phyloP scores from a whole-genome alignment of 2,329 filamentous ascomycete genomes.

The Arthroderma sp. region DNA sequence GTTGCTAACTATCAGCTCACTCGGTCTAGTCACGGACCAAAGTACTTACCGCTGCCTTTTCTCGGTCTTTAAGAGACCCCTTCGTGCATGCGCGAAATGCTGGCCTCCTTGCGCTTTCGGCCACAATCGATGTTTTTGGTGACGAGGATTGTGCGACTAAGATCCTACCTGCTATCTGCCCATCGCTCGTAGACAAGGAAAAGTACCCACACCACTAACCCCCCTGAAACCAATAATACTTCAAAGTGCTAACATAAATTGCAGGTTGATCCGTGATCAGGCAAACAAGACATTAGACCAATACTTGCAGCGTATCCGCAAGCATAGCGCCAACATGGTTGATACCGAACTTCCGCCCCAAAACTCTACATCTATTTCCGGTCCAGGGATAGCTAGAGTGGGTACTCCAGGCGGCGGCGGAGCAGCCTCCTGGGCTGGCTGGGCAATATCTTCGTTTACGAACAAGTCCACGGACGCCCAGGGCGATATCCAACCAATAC shows the following conservation, averaged over 20 bases:
- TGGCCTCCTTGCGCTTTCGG: slow-evolving; percentile 69
- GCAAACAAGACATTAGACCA: slow-evolving; percentile 78
- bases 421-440: slow-evolving; percentile 69
- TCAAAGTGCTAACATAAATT: slow-evolving; percentile 4
- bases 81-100: slow-evolving; percentile 92
- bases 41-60: slow-evolving; percentile 85
- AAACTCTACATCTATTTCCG: slow-evolving; percentile 32
- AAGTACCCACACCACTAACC: slow-evolving; percentile 38
- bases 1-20: background rate
- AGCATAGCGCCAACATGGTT: slow-evolving; percentile 62
- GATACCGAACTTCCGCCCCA: slow-evolving; percentile 64
- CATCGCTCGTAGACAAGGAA: slow-evolving; percentile 82
- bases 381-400: slow-evolving; percentile 52
- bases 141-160: slow-evolving; percentile 82
- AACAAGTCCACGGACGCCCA: slow-evolving; percentile 78
- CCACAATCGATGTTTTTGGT: slow-evolving; percentile 71
- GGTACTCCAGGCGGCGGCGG: slow-evolving; percentile 57
- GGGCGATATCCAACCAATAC: slow-evolving; percentile 62
- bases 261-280: slow-evolving; percentile 67
- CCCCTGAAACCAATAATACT: background rate
- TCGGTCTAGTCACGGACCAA: slow-evolving; percentile 57
- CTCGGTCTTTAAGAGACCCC: slow-evolving; percentile 75
- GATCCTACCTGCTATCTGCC: slow-evolving; percentile 72
- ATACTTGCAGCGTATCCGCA: slow-evolving; percentile 71
- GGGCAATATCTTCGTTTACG: slow-evolving; percentile 97